These are phyloP conservation scores for Gaertneriomyces semiglobifer DNA, from an alignment of 192 early-diverging fungal genomes.

Conservation along the genomic window DNA sequence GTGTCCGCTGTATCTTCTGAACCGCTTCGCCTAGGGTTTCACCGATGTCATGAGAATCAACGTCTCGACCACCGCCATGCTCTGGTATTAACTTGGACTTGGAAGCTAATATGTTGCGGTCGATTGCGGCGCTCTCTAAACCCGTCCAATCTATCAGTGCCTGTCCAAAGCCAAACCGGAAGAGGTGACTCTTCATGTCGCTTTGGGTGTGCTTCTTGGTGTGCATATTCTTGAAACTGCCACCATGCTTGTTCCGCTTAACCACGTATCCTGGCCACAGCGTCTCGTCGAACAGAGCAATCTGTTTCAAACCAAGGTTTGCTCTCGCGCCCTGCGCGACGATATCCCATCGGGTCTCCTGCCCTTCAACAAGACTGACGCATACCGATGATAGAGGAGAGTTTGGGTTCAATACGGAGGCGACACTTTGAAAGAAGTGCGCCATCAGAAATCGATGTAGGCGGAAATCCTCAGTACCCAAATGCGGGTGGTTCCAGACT, in stretches of 20 bases:
- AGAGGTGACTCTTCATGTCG: constrained; percentile 47
- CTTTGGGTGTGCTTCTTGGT: constrained; percentile 40
- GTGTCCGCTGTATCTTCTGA: constrained; percentile 8
- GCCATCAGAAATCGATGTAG: constrained; percentile 58
- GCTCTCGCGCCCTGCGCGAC: constrained; percentile 38
- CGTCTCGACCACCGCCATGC: too few species aligned
- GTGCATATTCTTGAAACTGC: constrained; percentile 50
- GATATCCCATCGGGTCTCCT: constrained; percentile 53
- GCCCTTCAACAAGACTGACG: constrained; percentile 49
- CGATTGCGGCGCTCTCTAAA: constrained; percentile 3
- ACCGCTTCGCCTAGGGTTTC: not conserved
- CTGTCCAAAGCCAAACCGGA: constrained; percentile 34
- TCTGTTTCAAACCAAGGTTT: constrained; percentile 28
- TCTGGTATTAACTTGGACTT: too few species aligned
- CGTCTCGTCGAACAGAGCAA: constrained; percentile 40
- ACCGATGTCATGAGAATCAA: too few species aligned
- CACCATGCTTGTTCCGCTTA: constrained; percentile 56
- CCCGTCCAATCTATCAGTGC: constrained; percentile 18
- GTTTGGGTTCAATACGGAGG: constrained; percentile 21
- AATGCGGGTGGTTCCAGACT: constrained; percentile 60
- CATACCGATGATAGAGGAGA: constrained; percentile 25
- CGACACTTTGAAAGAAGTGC: constrained; percentile 49
- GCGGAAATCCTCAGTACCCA: constrained; percentile 59
- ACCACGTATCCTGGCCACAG: constrained; percentile 49
- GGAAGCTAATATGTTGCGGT: not conserved